Evolutionary conservation across 306 rosid genomes (phyloP).

Genomic region (Trichosanthes cucumerina): DNA sequence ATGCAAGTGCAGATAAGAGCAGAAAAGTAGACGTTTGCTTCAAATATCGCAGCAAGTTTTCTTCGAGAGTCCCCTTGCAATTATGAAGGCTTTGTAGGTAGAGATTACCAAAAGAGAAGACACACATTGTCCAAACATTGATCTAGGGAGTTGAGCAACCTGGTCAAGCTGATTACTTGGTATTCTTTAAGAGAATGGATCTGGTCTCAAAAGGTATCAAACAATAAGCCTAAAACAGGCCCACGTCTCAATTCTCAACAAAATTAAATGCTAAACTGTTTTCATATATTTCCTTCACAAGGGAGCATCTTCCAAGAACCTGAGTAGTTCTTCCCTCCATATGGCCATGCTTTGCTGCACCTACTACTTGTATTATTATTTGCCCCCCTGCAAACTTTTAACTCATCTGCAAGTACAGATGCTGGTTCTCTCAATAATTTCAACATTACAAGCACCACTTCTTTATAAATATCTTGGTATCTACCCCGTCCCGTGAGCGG

Average conservation of each 20-base stretch:
- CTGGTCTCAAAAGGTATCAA: neutral
- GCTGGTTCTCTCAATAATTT: neutral
- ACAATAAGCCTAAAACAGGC: neutral
- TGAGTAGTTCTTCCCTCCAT: neutral
- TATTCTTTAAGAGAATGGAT: neutral
- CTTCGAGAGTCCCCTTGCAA: neutral
- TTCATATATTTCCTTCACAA: neutral
- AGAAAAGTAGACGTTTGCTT: neutral
- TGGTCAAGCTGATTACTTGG: neutral
- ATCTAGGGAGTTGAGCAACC: neutral
- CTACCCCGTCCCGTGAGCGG: neutral
- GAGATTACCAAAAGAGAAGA: neutral
- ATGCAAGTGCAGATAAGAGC: neutral
- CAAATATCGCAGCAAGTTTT: neutral
- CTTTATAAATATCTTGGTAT: neutral
- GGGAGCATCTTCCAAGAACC: neutral
- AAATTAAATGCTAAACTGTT: neutral
- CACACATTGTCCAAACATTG: neutral
- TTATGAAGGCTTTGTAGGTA: neutral
- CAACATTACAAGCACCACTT: neutral
- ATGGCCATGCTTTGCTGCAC: neutral
- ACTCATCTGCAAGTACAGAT: conserved; percentile 5
- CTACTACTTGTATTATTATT: neutral
- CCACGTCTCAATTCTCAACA: neutral
- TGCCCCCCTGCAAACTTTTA: neutral